Base-by-base conservation (phyloP, 78 protist genomes). In the Dictyostelium firmibasis region DNA sequence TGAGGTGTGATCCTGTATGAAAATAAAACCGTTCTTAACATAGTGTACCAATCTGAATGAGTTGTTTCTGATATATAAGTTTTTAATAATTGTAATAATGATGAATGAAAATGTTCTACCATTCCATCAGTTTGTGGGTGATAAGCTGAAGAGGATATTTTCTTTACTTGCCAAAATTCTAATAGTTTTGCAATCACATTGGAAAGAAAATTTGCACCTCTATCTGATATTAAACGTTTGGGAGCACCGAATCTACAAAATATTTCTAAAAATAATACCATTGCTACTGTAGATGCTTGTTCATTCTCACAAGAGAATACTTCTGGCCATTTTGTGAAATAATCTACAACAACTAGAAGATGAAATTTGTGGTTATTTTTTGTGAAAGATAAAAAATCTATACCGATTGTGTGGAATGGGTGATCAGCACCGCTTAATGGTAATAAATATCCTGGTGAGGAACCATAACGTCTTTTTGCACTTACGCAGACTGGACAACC, bases 101-200 rank as follows among this genome's bases (percentile, higher is more conserved):
- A 3, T 8, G 31, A 8, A 33, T 81, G 31, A 35, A 8, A 81
- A 31, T 33, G 8, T 81, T 81, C 85, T 2, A 11, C 31, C 9
- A n/a, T 5, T 6, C 85, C 85, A 81, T 81, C 31, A 9, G 85
- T 35, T 62, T 81, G 47, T 33, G 85, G 85, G 29, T 81, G 85
- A 62, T 81, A 81, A 13, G 85, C 57, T 33, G 85, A 29, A 13
- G 85, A 29, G 6, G 18, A 64, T 35, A 31, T 31, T 81, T 8
- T 14, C 20, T 81, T 62, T 8, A 81, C 85, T n/a, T 18, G 27
- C 18, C 31, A 81, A 1, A 35, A 35, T 14, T 31, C n/a, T 9
- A 31, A 31, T 14, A 81, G n/a, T 9, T 18, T 47, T 31, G 33
- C 18, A 5, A 81, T n/a, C 2, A 81, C 36, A 13, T 81, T 18